These are phyloP conservation scores for Suillus decipiens DNA, from an alignment of 768 basidiomycete genomes.

Conservation along the genomic window DNA sequence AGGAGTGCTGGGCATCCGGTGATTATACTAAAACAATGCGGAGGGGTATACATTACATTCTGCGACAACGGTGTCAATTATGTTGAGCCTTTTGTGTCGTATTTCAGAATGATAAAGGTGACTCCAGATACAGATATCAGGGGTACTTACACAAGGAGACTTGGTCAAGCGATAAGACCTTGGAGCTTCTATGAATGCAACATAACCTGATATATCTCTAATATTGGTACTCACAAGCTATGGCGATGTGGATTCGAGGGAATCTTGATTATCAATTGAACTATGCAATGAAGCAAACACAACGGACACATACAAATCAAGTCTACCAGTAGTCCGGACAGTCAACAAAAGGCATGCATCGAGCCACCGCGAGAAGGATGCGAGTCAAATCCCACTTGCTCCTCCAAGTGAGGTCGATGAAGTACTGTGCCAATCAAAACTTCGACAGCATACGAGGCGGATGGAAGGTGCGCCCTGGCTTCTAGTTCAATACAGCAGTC, in stretches of 20 bases:
- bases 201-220: neutral
- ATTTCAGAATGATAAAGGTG: neutral
- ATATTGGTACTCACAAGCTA: neutral
- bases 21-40: neutral
- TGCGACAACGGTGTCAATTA: neutral
- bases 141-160: neutral
- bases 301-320: constrained; percentile 3
- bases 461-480: neutral
- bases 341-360: neutral
- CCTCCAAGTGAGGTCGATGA: constrained; percentile 1
- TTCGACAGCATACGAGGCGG: neutral
- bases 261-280: neutral
- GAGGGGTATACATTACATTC: neutral
- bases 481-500: neutral
- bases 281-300: neutral
- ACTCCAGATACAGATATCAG: neutral
- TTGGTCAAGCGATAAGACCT: neutral
- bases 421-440: neutral
- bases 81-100: neutral
- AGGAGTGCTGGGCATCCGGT: neutral
- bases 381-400: neutral
- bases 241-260: neutral
- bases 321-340: constrained; percentile 1
- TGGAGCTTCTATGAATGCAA: neutral
- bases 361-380: neutral